Conservation (phyloP, 495 filamentous ascomycete genomes). For the Podospora sp. region DNA sequence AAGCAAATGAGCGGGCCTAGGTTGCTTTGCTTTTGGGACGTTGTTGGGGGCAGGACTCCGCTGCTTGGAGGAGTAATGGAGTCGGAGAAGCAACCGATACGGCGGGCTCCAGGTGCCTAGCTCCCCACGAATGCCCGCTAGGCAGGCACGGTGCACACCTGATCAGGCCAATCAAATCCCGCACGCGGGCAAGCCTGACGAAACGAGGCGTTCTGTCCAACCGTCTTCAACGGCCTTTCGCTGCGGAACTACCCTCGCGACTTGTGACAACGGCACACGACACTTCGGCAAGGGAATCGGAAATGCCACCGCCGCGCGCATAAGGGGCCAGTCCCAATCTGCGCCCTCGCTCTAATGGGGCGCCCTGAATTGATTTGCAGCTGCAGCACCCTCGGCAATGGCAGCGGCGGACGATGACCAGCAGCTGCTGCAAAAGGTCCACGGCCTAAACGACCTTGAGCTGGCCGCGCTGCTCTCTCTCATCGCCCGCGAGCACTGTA, state of each 20-base stretch:
- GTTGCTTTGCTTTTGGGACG: constrained; percentile 14
- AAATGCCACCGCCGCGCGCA: neutral
- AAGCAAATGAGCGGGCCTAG: constrained; percentile 21
- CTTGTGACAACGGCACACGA: constrained; percentile 17
- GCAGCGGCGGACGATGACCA: constrained; percentile 61
- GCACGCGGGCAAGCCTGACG: constrained; percentile 12
- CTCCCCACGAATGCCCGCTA: constrained; percentile 11
- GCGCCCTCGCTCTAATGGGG: constrained; percentile 15
- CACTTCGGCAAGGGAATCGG: neutral
- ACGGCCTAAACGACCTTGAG: constrained; percentile 82
- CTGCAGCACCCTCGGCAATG: constrained; percentile 10
- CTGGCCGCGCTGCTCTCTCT: constrained; percentile 82
- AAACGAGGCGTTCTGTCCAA: constrained; percentile 18
- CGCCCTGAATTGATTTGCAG: neutral
- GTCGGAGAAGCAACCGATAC: constrained; percentile 17
- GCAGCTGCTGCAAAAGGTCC: constrained; percentile 62
- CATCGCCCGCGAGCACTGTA: constrained; percentile 78
- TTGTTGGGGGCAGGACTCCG: constrained; percentile 19
- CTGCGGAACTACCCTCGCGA: neutral
- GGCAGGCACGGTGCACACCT: constrained; percentile 27
- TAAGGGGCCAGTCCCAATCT: neutral
- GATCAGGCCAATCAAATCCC: constrained; percentile 24
- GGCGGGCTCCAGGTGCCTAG: constrained; percentile 4
- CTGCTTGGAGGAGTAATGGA: constrained; percentile 34
- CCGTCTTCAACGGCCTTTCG: constrained; percentile 8